phyloP scores from a whole-genome alignment of 2,329 filamentous ascomycete species.

The Thelonectria blattea region DNA sequence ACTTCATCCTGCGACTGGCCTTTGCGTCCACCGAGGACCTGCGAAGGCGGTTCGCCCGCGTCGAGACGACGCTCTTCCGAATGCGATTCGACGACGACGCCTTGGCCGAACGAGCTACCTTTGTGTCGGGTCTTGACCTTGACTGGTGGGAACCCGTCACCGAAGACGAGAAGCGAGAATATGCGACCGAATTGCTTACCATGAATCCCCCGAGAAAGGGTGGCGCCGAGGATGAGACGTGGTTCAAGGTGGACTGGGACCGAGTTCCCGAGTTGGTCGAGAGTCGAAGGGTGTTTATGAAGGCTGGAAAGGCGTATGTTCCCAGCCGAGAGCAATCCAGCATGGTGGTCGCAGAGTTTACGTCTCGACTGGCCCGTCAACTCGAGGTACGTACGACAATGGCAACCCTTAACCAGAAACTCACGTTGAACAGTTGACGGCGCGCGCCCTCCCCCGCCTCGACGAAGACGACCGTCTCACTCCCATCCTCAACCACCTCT shows the following conservation, averaged over 20 bases:
- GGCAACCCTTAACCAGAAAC: not conserved
- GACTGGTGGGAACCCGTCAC: conserved; percentile 90
- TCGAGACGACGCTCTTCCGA: conserved; percentile 89
- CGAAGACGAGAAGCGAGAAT: conserved; percentile 75
- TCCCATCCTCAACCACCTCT: conserved; percentile 75
- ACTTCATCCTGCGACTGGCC: conserved; percentile 93
- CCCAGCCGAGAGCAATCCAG: conserved; percentile 85
- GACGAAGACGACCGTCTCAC: conserved; percentile 94
- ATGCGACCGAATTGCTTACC: conserved; percentile 67
- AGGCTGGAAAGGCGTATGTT: conserved; percentile 86
- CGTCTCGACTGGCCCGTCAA: conserved; percentile 76
- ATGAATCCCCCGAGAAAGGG: conserved; percentile 46
- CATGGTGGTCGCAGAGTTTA: conserved; percentile 90
- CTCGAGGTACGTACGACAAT: conserved; percentile 72
- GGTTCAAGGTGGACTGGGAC: conserved; percentile 98
- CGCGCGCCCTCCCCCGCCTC: conserved; percentile 86
- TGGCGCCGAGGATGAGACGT: conserved; percentile 75
- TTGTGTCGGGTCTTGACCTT: conserved; percentile 78
- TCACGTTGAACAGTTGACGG: conserved; percentile 67
- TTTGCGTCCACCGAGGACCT: conserved; percentile 93
- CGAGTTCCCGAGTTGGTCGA: conserved; percentile 91
- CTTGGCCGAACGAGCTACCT: conserved; percentile 71
- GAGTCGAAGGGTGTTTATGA: conserved; percentile 75
- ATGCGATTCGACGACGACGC: conserved; percentile 82
- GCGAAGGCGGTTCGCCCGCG: conserved; percentile 80